Conservation (phyloP, 257 asterid genomes). For the Scutellaria barbata region DNA sequence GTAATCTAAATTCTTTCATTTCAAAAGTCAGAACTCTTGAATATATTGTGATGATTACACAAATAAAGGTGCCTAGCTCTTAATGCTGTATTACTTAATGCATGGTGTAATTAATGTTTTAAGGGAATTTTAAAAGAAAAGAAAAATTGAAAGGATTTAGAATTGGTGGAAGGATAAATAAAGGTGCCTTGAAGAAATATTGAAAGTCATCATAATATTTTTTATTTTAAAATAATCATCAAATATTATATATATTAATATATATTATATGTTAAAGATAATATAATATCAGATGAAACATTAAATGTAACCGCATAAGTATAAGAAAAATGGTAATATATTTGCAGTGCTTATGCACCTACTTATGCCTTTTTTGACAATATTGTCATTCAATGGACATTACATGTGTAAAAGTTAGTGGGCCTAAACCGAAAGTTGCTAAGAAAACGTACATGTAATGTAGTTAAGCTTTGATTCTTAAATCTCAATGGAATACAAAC, state of each 20-base stretch:
- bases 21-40: slow-evolving; percentile 15
- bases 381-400: slow-evolving; percentile 6
- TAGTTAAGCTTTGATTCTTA: slow-evolving; percentile 7
- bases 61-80: not conserved
- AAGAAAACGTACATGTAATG: not conserved
- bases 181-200: not conserved
- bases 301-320: too few relatives aligned
- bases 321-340: slow-evolving; percentile 2
- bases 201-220: too few relatives aligned
- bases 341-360: slow-evolving; percentile 48
- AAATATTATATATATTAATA: too few relatives aligned
- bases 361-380: slow-evolving; percentile 44
- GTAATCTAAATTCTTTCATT: not conserved
- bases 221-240: too few relatives aligned
- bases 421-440: slow-evolving; percentile 17
- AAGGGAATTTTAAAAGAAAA: too few relatives aligned
- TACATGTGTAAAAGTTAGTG: slow-evolving; percentile 28
- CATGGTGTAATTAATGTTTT: not conserved
- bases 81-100: not conserved
- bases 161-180: slow-evolving; percentile 23
- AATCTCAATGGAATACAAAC: slow-evolving; percentile 19
- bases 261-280: too few relatives aligned
- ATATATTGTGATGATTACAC: slow-evolving; percentile 26
- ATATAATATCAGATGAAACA: too few relatives aligned
- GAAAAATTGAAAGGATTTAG: not conserved